These are phyloP conservation scores for Saturnispora gosingensis DNA, from an alignment of 805 yeast species.

Conservation along the genomic window DNA sequence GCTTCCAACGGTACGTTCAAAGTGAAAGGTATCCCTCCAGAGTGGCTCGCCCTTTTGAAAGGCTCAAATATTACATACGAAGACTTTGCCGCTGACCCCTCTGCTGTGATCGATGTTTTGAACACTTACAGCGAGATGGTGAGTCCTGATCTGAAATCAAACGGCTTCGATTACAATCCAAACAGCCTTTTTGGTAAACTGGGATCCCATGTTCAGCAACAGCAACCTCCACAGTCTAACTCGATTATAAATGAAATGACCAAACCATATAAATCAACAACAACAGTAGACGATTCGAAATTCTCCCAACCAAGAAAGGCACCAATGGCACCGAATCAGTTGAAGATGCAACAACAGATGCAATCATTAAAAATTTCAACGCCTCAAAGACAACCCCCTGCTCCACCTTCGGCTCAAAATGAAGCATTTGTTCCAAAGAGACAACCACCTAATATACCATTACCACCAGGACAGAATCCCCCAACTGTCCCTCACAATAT, in stretches of 20 bases:
- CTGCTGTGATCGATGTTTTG: slow-evolving; percentile 53
- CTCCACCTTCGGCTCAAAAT: neutral
- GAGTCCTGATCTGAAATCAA: slow-evolving; percentile 28
- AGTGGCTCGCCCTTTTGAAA: slow-evolving; percentile 47
- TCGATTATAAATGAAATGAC: slow-evolving; percentile 24
- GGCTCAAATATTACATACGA: slow-evolving; percentile 53
- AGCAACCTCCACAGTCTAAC: neutral
- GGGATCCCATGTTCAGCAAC: slow-evolving; percentile 12
- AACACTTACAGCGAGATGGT: slow-evolving; percentile 40
- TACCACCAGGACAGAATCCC: slow-evolving; percentile 6
- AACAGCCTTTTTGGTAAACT: slow-evolving; percentile 10
- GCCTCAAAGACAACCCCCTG: slow-evolving; percentile 6
- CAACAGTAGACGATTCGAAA: slow-evolving; percentile 12
- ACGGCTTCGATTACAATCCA: slow-evolving; percentile 2
- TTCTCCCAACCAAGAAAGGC: slow-evolving; percentile 28
- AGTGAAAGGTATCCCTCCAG: slow-evolving; percentile 43
- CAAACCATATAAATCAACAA: slow-evolving; percentile 25
- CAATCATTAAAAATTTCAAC: neutral
- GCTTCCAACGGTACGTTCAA: slow-evolving; percentile 58
- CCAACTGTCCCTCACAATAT: neutral
- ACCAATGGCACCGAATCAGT: slow-evolving; percentile 25
- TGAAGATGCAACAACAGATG: slow-evolving; percentile 12
- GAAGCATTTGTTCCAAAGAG: slow-evolving; percentile 29
- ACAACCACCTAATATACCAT: slow-evolving; percentile 27
- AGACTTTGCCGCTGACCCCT: slow-evolving; percentile 55